Evolutionary conservation across 768 basidiomycete genomes (phyloP), one percentile per base, ranked within the genome.

Genomic region (Suillus alpinus): DNA sequence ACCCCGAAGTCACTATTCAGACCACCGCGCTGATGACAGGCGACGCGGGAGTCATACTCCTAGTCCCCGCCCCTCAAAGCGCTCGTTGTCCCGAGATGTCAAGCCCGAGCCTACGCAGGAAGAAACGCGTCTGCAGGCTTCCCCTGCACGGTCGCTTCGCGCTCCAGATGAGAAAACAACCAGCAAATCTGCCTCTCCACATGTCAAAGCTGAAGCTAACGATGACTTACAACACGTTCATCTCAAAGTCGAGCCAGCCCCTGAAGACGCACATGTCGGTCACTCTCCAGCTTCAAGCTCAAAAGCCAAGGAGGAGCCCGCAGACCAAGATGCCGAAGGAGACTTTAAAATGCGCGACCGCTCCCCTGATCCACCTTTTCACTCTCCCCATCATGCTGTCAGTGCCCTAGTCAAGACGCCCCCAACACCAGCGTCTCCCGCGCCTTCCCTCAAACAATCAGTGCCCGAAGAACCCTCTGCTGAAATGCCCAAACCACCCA

Each of bases 351-450:
- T 56, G 57, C 64, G 64, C 37, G 53, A 58, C 26, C 58, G 65
- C 50, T 68, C 69, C n/a, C 66, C 68, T 56, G 59, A 72, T 37
- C 65, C 71, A 47, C 55, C 18, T 37, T 65, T 61, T 8, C 36
- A 32, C 23, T 39, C 56, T 3, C 56, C 34, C 6, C 18, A 59
- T 59, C 51, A 13, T 4, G 36, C 51, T 4, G n/a, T 23, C 7
- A n/a, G 7, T 32, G 18, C 50, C 20, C n/a, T 3, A 20, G 9
- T 53, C 37, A 58, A 59, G 37, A 59, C 59, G 5, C 59, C 59
- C 1, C 34, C 59, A 13, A 39, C 39, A 3, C 56, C 53, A 13
- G 3, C 60, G 41, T 57, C 71, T 63, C 61, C 49, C 37, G 69
- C 69, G 32, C 41, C 32, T 37, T 29, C 60, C 1, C 26, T 36